phyloP scores from a whole-genome alignment of 768 basidiomycete genomes.

The Rhodotorula graminis region DNA sequence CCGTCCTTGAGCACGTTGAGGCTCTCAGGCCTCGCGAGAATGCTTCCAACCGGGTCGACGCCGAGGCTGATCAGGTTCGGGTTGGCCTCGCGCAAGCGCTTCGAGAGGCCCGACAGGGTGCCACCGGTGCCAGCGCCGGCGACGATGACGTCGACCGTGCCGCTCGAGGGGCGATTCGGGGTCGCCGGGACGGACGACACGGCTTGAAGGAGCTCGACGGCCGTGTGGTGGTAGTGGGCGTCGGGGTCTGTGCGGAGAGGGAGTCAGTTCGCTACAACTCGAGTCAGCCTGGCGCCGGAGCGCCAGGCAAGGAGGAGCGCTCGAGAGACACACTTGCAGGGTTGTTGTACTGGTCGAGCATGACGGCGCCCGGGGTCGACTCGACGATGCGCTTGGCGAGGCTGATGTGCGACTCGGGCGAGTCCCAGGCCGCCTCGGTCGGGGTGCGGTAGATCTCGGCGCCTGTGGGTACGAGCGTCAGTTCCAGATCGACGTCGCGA shows the following conservation, averaged over 20 bases:
- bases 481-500: background rate
- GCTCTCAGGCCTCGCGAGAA: slow-evolving; percentile 67
- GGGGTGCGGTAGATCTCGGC: slow-evolving; percentile 94
- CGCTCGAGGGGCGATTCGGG: slow-evolving; percentile 52
- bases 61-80: slow-evolving; percentile 69
- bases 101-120: slow-evolving; percentile 80
- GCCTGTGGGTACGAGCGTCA: slow-evolving; percentile 44
- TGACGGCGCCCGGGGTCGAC: slow-evolving; percentile 76
- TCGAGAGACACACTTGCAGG: slow-evolving; percentile 61
- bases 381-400: slow-evolving; percentile 71
- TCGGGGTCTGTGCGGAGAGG: slow-evolving; percentile 33
- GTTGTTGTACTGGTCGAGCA: slow-evolving; percentile 76
- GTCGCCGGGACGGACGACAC: slow-evolving; percentile 81
- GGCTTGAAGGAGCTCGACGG: slow-evolving; percentile 84
- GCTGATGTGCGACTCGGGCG: slow-evolving; percentile 89
- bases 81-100: slow-evolving; percentile 78
- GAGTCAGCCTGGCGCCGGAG: too few relatives aligned
- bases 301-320: too few relatives aligned
- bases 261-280: background rate
- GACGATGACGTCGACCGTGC: slow-evolving; percentile 73
- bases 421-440: slow-evolving; percentile 79
- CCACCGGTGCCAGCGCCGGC: slow-evolving; percentile 93
- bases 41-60: slow-evolving; percentile 89
- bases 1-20: slow-evolving; percentile 56
- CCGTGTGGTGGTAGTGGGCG: slow-evolving; percentile 86